Evolutionary conservation across 768 basidiomycete genomes (phyloP).

Genomic region (Lactifluus echinatus): DNA sequence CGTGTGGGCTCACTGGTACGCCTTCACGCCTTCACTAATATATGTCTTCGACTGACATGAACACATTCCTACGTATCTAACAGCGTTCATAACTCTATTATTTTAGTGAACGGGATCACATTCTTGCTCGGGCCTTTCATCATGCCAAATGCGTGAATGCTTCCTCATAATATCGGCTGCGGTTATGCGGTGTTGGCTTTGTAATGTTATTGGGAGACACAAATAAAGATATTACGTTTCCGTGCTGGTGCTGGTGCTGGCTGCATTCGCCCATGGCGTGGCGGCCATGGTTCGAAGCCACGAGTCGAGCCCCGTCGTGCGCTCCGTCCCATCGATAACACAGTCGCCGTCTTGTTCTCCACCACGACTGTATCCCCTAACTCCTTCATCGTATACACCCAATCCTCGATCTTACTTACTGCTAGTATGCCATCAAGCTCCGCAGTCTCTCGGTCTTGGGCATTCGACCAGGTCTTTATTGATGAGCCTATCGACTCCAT

Average conservation of each 20-base stretch:
- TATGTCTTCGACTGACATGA: not conserved
- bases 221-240: not conserved
- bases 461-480: constrained; percentile 23
- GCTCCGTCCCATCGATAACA: not conserved
- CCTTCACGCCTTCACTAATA: not conserved
- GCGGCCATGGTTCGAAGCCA: not conserved
- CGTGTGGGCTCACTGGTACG: not conserved
- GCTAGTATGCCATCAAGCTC: not conserved
- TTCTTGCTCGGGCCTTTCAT: too few species aligned
- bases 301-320: not conserved
- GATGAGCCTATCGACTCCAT: constrained; percentile 22
- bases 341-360: not conserved
- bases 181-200: too few species aligned
- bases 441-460: not conserved
- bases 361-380: not conserved
- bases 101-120: too few species aligned
- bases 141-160: too few species aligned
- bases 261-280: not conserved
- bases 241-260: not conserved
- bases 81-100: too few species aligned
- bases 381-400: not conserved
- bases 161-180: too few species aligned
- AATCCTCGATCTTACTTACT: not conserved
- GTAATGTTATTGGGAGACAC: not conserved
- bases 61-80: too few species aligned